A percentile compares a stretch with the other conserved stretches of the same genome.
phyloP scores from a whole-genome alignment of 306 rosid species.

The Cucumis melo region DNA sequence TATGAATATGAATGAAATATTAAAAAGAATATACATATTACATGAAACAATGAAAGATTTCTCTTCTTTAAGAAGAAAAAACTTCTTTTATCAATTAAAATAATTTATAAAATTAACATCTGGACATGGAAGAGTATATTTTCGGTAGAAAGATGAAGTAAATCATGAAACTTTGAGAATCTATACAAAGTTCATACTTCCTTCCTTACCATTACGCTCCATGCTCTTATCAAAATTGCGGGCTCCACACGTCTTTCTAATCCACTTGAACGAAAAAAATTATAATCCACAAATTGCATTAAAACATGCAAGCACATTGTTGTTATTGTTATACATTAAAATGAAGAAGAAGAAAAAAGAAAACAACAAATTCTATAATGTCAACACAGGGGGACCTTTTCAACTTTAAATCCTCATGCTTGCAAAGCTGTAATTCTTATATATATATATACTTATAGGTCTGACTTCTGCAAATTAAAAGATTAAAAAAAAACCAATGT shows the following conservation, averaged over 20 bases:
- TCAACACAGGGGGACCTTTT: neutral
- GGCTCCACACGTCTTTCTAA: constrained; percentile 4
- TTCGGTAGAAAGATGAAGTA: neutral
- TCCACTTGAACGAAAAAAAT: neutral
- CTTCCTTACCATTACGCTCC: neutral
- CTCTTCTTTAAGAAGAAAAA: too few relatives aligned
- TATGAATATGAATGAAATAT: too few relatives aligned
- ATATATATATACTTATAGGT: neutral
- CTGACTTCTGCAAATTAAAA: constrained; percentile 3
- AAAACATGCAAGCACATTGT: constrained; percentile 10
- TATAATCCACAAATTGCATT: neutral
- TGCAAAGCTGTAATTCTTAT: neutral
- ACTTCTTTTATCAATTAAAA: too few relatives aligned
- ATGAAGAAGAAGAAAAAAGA: neutral
- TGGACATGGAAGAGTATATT: neutral
- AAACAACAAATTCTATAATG: neutral
- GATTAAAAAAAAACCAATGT: constrained; percentile 1
- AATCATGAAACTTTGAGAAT: neutral
- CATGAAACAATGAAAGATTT: too few relatives aligned
- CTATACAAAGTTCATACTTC: neutral
- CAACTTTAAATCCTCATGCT: neutral
- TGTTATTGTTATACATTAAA: neutral
- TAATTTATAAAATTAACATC: neutral
- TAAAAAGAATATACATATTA: too few relatives aligned
- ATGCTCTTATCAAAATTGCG: neutral